These are phyloP conservation scores for Talaromyces sp. DNA, from an alignment of 2,329 filamentous ascomycete genomes.

Conservation along the genomic window DNA sequence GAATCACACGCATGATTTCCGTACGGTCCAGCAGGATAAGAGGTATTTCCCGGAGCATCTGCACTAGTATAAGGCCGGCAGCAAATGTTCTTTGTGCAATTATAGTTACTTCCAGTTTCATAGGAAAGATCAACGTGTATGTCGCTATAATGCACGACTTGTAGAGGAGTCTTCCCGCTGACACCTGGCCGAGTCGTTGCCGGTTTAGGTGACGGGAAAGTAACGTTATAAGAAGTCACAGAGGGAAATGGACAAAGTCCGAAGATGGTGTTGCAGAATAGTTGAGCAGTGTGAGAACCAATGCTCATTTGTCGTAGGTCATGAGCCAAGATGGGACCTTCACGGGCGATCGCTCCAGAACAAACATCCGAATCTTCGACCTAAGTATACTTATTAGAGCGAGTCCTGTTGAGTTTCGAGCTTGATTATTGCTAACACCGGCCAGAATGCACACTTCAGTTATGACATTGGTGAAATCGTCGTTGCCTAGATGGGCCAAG, in stretches of 20 bases:
- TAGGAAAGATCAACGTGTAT: constrained; percentile 57
- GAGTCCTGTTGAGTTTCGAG: background rate
- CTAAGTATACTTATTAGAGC: constrained; percentile 22
- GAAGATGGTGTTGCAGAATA: constrained; percentile 51
- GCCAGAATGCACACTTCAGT: constrained; percentile 34
- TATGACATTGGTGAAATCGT: constrained; percentile 36
- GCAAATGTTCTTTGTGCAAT: constrained; percentile 57
- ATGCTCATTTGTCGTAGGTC: constrained; percentile 46
- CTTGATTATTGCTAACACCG: constrained; percentile 18
- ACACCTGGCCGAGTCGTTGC: constrained; percentile 37
- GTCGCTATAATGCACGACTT: constrained; percentile 57
- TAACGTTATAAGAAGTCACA: constrained; percentile 41
- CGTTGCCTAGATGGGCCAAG: constrained; percentile 41
- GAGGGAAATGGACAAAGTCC: constrained; percentile 50
- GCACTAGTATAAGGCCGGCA: constrained; percentile 49
- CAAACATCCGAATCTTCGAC: constrained; percentile 54
- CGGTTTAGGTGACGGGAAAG: constrained; percentile 42
- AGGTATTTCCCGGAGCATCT: constrained; percentile 46
- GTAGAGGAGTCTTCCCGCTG: constrained; percentile 46
- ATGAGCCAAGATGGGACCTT: constrained; percentile 52
- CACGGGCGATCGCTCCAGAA: constrained; percentile 46
- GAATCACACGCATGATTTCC: constrained; percentile 52
- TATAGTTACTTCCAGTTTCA: constrained; percentile 48
- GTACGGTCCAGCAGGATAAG: constrained; percentile 48
- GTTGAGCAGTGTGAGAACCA: constrained; percentile 47